Conservation (phyloP, 73 alveolate genomes). For the Uronychia binucleata region DNA sequence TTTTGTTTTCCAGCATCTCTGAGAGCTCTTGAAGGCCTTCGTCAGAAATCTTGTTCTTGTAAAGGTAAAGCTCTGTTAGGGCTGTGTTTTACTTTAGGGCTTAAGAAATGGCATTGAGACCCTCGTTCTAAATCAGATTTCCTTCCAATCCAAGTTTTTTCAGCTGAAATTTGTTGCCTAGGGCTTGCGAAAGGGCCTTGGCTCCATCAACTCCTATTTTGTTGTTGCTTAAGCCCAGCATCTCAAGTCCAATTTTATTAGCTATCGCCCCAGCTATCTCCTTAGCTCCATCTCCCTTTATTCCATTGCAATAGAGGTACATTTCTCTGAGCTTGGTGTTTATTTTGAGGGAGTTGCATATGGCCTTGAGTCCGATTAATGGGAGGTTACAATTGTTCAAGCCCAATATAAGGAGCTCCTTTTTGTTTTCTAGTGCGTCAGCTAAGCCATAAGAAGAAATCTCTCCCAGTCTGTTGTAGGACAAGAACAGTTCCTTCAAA, state of each 20-base stretch:
- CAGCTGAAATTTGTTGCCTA: constrained; percentile 7
- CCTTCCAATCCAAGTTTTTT: constrained; percentile 37
- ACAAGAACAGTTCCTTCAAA: constrained; percentile 35
- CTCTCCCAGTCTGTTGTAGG: constrained; percentile 32
- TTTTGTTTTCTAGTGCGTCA: constrained; percentile 9
- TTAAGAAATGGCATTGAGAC: constrained; percentile 12
- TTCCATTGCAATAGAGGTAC: constrained; percentile 27
- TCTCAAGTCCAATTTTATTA: constrained; percentile 6
- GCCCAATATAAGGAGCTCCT: constrained; percentile 14
- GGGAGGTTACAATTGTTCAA: constrained; percentile 39
- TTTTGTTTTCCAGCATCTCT: constrained; percentile 21
- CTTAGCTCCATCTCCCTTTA: constrained; percentile 21
- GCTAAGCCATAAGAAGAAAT: neutral
- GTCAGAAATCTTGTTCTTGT: constrained; percentile 41
- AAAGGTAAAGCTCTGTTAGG: constrained; percentile 34
- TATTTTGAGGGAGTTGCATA: constrained; percentile 9
- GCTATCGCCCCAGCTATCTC: constrained; percentile 3
- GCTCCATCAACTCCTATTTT: constrained; percentile 48
- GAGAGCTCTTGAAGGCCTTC: constrained; percentile 18
- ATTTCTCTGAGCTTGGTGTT: constrained; percentile 25
- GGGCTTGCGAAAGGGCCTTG: constrained; percentile 19
- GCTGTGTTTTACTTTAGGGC: constrained; percentile 27
- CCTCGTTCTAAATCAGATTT: constrained; percentile 27
- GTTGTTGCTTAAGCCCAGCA: constrained; percentile 39
- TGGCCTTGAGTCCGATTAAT: constrained; percentile 2